A percentile compares a stretch with the other conserved stretches of the same genome.
Evolutionary conservation across 495 filamentous ascomycete species (phyloP).

Genomic region (Aspergillus indologenus): DNA sequence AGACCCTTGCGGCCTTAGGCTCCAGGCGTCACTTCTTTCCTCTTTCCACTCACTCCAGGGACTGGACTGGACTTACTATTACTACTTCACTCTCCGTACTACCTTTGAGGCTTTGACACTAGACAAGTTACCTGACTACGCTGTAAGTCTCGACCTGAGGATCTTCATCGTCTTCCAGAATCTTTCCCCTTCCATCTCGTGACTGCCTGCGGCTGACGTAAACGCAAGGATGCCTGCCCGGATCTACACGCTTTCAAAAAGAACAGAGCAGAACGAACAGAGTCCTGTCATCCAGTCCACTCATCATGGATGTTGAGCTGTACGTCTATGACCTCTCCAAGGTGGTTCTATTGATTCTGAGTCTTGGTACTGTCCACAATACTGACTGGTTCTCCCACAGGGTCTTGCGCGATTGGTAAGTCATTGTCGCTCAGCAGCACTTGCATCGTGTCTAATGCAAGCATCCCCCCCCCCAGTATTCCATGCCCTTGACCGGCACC

Average conservation of each 20-base stretch:
- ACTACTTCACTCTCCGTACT: neutral
- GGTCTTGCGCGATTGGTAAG: conserved; percentile 49
- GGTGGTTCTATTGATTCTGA: conserved; percentile 34
- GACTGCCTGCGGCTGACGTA: conserved; percentile 35
- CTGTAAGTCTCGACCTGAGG: too few species aligned
- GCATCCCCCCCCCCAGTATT: conserved; percentile 43
- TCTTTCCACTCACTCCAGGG: too few species aligned
- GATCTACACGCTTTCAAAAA: neutral
- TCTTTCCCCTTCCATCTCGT: conserved; percentile 6
- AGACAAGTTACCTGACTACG: too few species aligned
- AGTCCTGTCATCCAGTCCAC: neutral
- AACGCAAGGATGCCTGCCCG: conserved; percentile 26
- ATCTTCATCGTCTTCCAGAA: conserved; percentile 1
- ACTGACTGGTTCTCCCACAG: conserved; percentile 24
- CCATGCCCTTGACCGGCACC: conserved; percentile 54
- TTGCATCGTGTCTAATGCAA: conserved; percentile 13
- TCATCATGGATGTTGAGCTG: conserved; percentile 78
- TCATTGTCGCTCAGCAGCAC: neutral
- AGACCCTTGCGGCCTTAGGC: too few species aligned
- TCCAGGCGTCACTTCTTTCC: too few species aligned
- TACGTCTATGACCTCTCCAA: conserved; percentile 93
- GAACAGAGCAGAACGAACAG: neutral
- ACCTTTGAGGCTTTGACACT: too few species aligned
- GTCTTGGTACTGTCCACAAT: neutral
- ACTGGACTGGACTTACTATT: too few species aligned